Conservation (phyloP, 116 monocot genomes). For the Trichopus zeylanicus region DNA sequence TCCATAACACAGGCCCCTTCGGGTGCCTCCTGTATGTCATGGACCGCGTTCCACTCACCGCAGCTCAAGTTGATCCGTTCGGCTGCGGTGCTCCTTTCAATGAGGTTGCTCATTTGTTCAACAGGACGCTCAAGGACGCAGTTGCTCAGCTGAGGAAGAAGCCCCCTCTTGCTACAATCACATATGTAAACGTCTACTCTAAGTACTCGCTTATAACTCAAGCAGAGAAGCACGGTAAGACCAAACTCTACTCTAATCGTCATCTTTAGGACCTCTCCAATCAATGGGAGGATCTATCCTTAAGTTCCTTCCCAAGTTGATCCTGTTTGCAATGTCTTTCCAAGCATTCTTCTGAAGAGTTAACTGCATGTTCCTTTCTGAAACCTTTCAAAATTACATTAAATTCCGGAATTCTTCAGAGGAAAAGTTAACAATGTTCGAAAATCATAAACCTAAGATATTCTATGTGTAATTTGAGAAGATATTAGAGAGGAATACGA, state of each 20-base stretch:
- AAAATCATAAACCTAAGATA: no score
- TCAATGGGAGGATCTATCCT: neutral
- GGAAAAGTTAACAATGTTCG: no score
- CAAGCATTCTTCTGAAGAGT: no score
- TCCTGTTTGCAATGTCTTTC: no score
- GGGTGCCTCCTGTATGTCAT: conserved; percentile 60
- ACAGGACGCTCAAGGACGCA: conserved; percentile 40
- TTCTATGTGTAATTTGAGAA: no score
- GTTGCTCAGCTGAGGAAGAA: conserved; percentile 35
- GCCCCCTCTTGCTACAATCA: conserved; percentile 40
- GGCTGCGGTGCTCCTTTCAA: conserved; percentile 53
- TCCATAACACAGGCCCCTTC: conserved; percentile 72
- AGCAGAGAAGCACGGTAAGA: conserved; percentile 41
- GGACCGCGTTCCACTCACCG: conserved; percentile 19
- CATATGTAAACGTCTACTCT: conserved; percentile 61
- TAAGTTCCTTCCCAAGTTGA: no score
- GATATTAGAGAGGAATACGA: no score
- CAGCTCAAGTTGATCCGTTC: conserved; percentile 18
- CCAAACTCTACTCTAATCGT: neutral
- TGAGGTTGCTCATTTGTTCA: conserved; percentile 54
- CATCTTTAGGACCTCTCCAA: no score
- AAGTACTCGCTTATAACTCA: conserved; percentile 50
- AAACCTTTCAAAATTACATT: no score
- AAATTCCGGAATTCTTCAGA: no score
- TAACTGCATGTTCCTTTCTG: no score